These are phyloP conservation scores for Chlorella sorokiniana DNA, from an alignment of 139 green algal genomes.

Conservation along the genomic window DNA sequence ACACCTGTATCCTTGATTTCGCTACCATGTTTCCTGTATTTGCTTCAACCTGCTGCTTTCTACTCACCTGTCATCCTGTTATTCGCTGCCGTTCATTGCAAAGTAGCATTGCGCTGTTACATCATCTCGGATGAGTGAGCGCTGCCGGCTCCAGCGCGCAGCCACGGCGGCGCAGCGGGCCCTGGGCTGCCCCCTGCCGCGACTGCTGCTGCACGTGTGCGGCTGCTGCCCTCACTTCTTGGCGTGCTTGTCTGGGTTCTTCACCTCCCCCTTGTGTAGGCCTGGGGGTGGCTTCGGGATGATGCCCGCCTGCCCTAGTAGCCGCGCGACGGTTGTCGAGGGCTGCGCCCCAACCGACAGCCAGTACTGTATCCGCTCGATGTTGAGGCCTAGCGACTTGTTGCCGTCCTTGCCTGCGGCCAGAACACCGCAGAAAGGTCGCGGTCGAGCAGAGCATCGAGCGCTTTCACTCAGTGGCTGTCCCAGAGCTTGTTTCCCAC, in stretches of 20 bases:
- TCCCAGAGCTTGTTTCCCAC: too few relatives aligned
- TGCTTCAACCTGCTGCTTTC: too few relatives aligned
- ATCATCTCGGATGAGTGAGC: too few relatives aligned
- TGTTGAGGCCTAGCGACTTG: slow-evolving; percentile 83
- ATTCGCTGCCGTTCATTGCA: too few relatives aligned
- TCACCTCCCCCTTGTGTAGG: slow-evolving; percentile 37
- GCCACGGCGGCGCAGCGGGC: too few relatives aligned
- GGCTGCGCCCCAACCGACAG: slow-evolving; percentile 83
- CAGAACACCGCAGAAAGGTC: neutral
- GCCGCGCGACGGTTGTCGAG: slow-evolving; percentile 67
- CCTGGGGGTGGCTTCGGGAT: slow-evolving; percentile 61
- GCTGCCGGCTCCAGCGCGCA: too few relatives aligned
- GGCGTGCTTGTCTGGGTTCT: slow-evolving; percentile 57
- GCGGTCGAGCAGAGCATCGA: neutral
- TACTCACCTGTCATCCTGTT: too few relatives aligned
- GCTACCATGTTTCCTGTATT: too few relatives aligned
- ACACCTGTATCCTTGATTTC: too few relatives aligned
- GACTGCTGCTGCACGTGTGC: neutral
- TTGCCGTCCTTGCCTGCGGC: slow-evolving; percentile 78
- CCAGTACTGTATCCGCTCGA: slow-evolving; percentile 88
- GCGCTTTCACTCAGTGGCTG: too few relatives aligned
- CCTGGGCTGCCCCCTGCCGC: too few relatives aligned
- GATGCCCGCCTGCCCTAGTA: slow-evolving; percentile 76
- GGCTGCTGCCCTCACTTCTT: slow-evolving; percentile 10
- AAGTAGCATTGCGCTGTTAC: too few relatives aligned